A percentile compares a stretch with the other conserved stretches of the same genome.
These are phyloP conservation scores for Aspergillaceae sp. DNA, from an alignment of 2,329 filamentous ascomycete species.

Conservation along the genomic window DNA sequence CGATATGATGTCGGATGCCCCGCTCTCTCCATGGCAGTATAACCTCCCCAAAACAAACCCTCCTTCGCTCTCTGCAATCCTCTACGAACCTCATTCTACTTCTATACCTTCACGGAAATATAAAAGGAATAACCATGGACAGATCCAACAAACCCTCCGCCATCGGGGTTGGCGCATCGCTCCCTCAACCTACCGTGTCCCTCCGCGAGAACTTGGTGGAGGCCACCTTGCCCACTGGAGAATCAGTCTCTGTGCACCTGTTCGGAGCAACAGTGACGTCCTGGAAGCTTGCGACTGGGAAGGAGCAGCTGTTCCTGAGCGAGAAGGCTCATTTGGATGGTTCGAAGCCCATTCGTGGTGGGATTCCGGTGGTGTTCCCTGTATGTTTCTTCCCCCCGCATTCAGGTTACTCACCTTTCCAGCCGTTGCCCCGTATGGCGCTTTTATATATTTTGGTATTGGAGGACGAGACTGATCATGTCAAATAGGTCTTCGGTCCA, in stretches of 20 bases:
- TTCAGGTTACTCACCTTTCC: too few relatives aligned
- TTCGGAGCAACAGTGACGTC: conserved; percentile 85
- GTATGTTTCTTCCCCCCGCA: conserved; percentile 43
- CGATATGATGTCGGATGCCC: background rate
- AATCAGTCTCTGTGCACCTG: conserved; percentile 78
- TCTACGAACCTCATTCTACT: background rate
- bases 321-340: conserved; percentile 74
- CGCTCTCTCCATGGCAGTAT: background rate
- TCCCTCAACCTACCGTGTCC: conserved; percentile 68
- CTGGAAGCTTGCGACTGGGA: conserved; percentile 74
- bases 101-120: background rate
- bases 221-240: conserved; percentile 76
- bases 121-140: conserved; percentile 48
- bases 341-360: conserved; percentile 79
- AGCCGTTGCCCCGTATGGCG: background rate
- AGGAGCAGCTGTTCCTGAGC: conserved; percentile 81
- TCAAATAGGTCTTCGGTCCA: conserved; percentile 67
- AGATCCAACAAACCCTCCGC: conserved; percentile 75
- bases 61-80: background rate
- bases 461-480: background rate
- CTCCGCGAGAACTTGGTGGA: conserved; percentile 65
- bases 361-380: conserved; percentile 87
- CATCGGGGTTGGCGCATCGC: conserved; percentile 63
- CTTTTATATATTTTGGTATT: too few relatives aligned
- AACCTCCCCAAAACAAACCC: background rate